Evolutionary conservation across 1,284 basidiomycete species (phyloP).

Genomic region (Coriolopsis trogii): DNA sequence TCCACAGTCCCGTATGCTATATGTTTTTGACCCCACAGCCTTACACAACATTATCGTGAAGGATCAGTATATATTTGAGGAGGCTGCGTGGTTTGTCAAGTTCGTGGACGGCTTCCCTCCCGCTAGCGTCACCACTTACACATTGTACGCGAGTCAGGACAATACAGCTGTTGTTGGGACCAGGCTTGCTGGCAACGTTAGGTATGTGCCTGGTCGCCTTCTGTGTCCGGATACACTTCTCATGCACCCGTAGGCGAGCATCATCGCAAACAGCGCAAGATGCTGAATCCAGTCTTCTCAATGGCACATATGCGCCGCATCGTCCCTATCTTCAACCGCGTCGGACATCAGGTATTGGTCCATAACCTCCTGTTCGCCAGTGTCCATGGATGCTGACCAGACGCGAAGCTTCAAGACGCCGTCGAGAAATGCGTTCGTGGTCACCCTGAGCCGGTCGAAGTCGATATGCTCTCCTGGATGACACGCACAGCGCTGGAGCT

Average conservation of each 20-base stretch:
- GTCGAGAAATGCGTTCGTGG: neutral
- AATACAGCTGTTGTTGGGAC: neutral
- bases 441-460: slow-evolving; percentile 11
- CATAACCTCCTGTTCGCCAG: neutral
- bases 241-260: slow-evolving; percentile 6
- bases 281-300: slow-evolving; percentile 31
- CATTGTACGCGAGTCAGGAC: neutral
- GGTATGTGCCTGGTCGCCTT: slow-evolving; percentile 1
- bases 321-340: slow-evolving; percentile 28
- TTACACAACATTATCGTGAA: slow-evolving; percentile 35
- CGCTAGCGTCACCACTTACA: neutral
- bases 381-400: neutral
- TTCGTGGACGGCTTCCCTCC: neutral
- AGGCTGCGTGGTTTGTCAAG: slow-evolving; percentile 18
- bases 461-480: slow-evolving; percentile 38
- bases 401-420: neutral
- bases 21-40: slow-evolving; percentile 32
- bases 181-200: slow-evolving; percentile 9
- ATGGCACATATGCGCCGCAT: slow-evolving; percentile 29
- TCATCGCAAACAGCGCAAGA: slow-evolving; percentile 22
- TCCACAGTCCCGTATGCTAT: slow-evolving; percentile 21
- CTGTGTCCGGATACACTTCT: neutral
- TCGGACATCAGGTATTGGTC: slow-evolving; percentile 8
- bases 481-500: slow-evolving; percentile 38
- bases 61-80: slow-evolving; percentile 35